Percentiles rank a stretch among this genome's conserved stretches.
phyloP scores from a whole-genome alignment of 768 basidiomycete species.

The Suillus discolor region DNA sequence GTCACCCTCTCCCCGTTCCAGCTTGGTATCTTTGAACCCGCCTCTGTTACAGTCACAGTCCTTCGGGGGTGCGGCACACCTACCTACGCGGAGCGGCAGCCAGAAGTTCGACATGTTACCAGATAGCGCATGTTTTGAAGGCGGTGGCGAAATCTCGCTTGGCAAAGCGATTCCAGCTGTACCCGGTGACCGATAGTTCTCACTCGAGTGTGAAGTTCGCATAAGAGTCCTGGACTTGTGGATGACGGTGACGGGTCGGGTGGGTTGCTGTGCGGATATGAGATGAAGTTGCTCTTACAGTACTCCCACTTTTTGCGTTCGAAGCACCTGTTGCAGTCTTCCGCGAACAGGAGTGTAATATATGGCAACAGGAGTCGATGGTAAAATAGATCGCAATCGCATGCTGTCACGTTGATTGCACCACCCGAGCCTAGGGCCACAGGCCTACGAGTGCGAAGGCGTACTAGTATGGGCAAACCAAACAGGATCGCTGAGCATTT shows the following conservation, averaged over 20 bases:
- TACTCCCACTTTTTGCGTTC: not conserved
- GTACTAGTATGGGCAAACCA: too few species aligned
- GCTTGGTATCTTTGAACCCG: not conserved
- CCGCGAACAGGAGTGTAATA: not conserved
- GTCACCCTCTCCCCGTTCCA: constrained; percentile 11
- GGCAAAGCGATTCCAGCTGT: not conserved
- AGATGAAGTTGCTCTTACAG: not conserved
- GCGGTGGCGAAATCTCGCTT: not conserved
- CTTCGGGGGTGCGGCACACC: not conserved
- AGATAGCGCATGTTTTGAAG: not conserved
- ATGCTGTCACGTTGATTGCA: not conserved
- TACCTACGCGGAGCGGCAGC: not conserved
- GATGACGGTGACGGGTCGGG: not conserved
- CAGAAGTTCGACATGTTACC: not conserved
- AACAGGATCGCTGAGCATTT: too few species aligned
- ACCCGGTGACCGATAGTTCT: not conserved
- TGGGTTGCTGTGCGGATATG: not conserved
- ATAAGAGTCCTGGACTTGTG: not conserved
- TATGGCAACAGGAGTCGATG: not conserved
- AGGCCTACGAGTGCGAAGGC: not conserved
- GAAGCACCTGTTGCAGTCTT: not conserved
- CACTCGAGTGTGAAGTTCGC: not conserved
- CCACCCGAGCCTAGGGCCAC: not conserved
- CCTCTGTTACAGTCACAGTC: not conserved
- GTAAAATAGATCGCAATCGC: not conserved